Evolutionary conservation across 345 rosid genomes (phyloP).

Genomic region (Laguncularia racemosa): DNA sequence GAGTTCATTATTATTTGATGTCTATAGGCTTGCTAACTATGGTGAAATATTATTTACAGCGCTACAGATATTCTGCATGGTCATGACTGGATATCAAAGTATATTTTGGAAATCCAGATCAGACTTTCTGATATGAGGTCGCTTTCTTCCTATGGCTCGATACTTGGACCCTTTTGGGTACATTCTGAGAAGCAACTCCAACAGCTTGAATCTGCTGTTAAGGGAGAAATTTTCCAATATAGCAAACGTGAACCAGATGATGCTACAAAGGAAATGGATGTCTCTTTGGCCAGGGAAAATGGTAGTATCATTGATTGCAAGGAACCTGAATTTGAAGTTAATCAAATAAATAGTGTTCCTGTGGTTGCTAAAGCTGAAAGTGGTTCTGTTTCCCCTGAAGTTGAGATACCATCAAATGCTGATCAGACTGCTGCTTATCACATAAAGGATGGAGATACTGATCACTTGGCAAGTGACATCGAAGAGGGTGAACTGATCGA

Average conservation of each 20-base stretch:
- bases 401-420: slow-evolving; percentile 4
- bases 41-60: slow-evolving; percentile 29
- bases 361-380: slow-evolving; percentile 19
- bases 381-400: slow-evolving; percentile 19
- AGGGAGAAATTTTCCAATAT: slow-evolving; percentile 57
- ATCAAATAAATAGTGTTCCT: slow-evolving; percentile 16
- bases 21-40: slow-evolving; percentile 10
- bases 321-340: slow-evolving; percentile 27
- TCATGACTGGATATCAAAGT: slow-evolving; percentile 47
- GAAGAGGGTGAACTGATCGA: slow-evolving; percentile 22
- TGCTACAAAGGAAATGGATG: slow-evolving; percentile 29
- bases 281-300: slow-evolving; percentile 22
- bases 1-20: slow-evolving; percentile 7
- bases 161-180: slow-evolving; percentile 71
- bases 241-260: slow-evolving; percentile 56
- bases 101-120: slow-evolving; percentile 60
- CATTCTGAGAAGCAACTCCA: slow-evolving; percentile 74
- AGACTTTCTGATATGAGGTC: slow-evolving; percentile 79
- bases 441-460: background rate
- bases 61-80: slow-evolving; percentile 37
- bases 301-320: slow-evolving; percentile 14
- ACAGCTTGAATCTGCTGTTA: slow-evolving; percentile 51
- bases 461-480: slow-evolving; percentile 21
- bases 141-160: slow-evolving; percentile 41
- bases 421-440: slow-evolving; percentile 15